phyloP scores from a whole-genome alignment of 805 yeast genomes.

The Nakazawaea sp. region DNA sequence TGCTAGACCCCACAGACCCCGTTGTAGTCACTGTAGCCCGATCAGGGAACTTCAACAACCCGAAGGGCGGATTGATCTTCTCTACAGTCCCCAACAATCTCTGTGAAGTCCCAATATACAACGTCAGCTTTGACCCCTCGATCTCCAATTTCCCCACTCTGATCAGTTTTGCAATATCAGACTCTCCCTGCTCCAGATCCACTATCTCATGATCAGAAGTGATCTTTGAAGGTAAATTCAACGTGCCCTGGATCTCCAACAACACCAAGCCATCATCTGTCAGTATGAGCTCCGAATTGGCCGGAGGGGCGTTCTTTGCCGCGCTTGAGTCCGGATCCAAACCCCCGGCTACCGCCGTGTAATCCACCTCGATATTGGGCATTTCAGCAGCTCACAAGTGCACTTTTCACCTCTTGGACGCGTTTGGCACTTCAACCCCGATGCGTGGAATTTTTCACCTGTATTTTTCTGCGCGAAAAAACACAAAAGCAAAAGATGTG shows the following conservation, averaged over 20 bases:
- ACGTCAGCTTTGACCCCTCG: constrained; percentile 41
- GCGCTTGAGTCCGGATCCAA: no score
- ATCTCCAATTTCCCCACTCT: constrained; percentile 42
- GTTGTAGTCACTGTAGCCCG: constrained; percentile 7
- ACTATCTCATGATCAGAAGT: constrained; percentile 1
- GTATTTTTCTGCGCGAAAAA: no score
- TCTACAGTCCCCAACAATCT: constrained; percentile 57
- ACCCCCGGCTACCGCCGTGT: no score
- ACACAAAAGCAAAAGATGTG: no score
- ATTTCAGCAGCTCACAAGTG: no score
- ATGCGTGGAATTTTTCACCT: no score
- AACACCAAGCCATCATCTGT: constrained; percentile 56
- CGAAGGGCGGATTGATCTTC: constrained; percentile 58
- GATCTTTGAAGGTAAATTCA: constrained; percentile 40
- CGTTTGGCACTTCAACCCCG: no score
- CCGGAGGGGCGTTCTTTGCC: no score
- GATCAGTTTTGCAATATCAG: constrained; percentile 37
- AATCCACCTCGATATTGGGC: no score
- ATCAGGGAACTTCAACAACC: constrained; percentile 42
- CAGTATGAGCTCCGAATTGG: constrained; percentile 21
- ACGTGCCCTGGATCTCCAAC: constrained; percentile 70
- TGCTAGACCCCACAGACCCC: constrained; percentile 7
- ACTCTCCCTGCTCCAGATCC: constrained; percentile 1
- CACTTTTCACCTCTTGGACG: neutral
- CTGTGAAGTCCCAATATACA: constrained; percentile 65